These are phyloP conservation scores for Discostella pseudostelligera DNA, from an alignment of 108 stramenopile genomes.

Conservation along the genomic window DNA sequence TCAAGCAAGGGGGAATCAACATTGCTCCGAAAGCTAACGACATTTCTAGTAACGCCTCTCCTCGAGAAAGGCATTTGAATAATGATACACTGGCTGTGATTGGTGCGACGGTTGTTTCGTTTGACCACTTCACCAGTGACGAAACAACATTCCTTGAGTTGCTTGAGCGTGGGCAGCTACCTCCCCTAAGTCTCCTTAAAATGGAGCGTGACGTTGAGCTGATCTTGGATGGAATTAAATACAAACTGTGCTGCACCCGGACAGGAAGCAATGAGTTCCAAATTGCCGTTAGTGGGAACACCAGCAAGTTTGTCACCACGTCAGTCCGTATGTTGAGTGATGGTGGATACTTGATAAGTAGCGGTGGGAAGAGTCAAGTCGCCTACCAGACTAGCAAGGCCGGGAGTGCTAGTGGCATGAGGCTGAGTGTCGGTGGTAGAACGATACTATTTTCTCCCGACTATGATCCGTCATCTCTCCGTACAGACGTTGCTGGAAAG, in stretches of 20 bases:
- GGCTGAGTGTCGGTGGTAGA: slow-evolving; percentile 83
- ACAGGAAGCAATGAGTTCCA: slow-evolving; percentile 70
- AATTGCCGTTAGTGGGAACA: slow-evolving; percentile 47
- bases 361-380: slow-evolving; percentile 88
- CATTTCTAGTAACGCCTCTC: background rate
- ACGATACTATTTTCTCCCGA: slow-evolving; percentile 95
- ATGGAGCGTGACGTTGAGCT: slow-evolving; percentile 84
- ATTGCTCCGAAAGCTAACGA: slow-evolving; percentile 8
- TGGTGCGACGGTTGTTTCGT: slow-evolving; percentile 78
- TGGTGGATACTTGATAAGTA: slow-evolving; percentile 93
- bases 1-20: slow-evolving; percentile 65
- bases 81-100: slow-evolving; percentile 71
- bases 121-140: slow-evolving; percentile 54
- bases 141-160: slow-evolving; percentile 75
- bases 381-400: slow-evolving; percentile 85
- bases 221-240: slow-evolving; percentile 93
- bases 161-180: slow-evolving; percentile 89
- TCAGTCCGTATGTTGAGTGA: slow-evolving; percentile 91
- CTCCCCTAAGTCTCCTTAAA: slow-evolving; percentile 73
- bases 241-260: slow-evolving; percentile 74
- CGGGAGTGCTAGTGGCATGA: slow-evolving; percentile 79
- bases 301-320: slow-evolving; percentile 57
- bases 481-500: slow-evolving; percentile 96
- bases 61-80: slow-evolving; percentile 16
- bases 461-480: slow-evolving; percentile 94